Evolutionary conservation across 2,329 filamentous ascomycete genomes (phyloP).

Genomic region (Cladophialophora immunda): DNA sequence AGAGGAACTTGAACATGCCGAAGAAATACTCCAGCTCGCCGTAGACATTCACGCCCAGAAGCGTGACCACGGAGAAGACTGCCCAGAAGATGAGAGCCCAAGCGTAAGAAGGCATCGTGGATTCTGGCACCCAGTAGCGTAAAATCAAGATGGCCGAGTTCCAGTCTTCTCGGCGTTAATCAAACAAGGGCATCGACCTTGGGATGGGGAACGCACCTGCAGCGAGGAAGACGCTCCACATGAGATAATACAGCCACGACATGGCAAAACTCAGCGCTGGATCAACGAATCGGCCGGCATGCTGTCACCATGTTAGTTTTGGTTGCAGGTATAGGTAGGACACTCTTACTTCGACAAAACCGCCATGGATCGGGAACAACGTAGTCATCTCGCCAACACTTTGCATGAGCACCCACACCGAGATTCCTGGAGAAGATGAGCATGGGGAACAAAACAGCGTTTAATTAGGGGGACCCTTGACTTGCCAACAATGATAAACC

Average conservation of each 20-base stretch:
- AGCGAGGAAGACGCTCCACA: conserved; percentile 14
- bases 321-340: neutral
- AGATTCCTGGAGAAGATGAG: conserved; percentile 56
- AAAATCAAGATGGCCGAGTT: conserved; percentile 57
- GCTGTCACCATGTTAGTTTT: conserved; percentile 40
- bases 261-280: conserved; percentile 58
- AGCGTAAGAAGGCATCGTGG: conserved; percentile 52
- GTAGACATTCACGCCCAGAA: conserved; percentile 56
- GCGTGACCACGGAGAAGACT: conserved; percentile 52
- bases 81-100: conserved; percentile 59
- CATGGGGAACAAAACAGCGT: conserved; percentile 50
- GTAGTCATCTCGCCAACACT: conserved; percentile 59
- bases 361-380: conserved; percentile 59
- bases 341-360: conserved; percentile 46
- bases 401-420: conserved; percentile 55
- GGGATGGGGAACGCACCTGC: neutral
- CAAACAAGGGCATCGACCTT: too few species aligned
- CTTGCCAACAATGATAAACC: conserved; percentile 57
- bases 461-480: neutral
- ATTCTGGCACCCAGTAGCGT: conserved; percentile 54
- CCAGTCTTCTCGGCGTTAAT: conserved; percentile 46
- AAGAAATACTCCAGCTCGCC: conserved; percentile 63
- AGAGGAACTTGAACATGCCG: conserved; percentile 48
- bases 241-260: conserved; percentile 46
- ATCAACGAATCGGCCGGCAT: conserved; percentile 54